phyloP scores from a whole-genome alignment of 208 protist genomes.

The Lotmaria passim region DNA sequence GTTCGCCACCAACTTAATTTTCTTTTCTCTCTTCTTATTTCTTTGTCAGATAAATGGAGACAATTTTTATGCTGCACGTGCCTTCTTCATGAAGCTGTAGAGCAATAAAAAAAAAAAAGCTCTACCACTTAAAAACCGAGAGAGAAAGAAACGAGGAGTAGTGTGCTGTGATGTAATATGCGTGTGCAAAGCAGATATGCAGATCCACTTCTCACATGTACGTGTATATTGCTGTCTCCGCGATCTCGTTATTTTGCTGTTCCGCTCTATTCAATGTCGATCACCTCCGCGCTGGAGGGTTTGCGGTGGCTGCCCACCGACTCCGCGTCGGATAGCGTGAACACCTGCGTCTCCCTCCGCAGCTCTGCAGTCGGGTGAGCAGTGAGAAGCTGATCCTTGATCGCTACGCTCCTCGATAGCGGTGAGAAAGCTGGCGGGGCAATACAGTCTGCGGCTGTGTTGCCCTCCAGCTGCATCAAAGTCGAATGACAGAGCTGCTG shows the following conservation, averaged over 20 bases:
- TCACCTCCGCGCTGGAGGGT: slow-evolving; percentile 25
- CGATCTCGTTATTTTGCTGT: too few species aligned
- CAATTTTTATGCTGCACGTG: too few species aligned
- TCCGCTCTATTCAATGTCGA: slow-evolving; percentile 31
- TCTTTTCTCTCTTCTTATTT: background rate
- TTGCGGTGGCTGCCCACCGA: slow-evolving; percentile 12
- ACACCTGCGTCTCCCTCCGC: slow-evolving; percentile 7
- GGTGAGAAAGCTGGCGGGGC: background rate
- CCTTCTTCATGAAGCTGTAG: too few species aligned
- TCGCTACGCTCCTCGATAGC: background rate
- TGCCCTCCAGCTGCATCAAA: background rate
- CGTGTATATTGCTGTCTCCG: too few species aligned
- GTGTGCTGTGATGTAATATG: too few species aligned
- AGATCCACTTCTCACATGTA: background rate
- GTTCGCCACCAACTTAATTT: background rate
- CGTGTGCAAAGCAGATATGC: background rate
- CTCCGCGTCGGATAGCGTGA: slow-evolving; percentile 27
- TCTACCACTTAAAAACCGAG: background rate
- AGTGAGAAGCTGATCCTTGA: background rate
- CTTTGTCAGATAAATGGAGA: too few species aligned
- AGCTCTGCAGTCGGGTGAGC: background rate
- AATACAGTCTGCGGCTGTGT: background rate
- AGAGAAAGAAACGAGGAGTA: too few species aligned
- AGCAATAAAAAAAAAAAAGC: too few species aligned
- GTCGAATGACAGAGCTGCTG: slow-evolving; percentile 11